Evolutionary conservation across 1,139 yeast genomes (phyloP).

Genomic region (Petasospora rhodanensis): DNA sequence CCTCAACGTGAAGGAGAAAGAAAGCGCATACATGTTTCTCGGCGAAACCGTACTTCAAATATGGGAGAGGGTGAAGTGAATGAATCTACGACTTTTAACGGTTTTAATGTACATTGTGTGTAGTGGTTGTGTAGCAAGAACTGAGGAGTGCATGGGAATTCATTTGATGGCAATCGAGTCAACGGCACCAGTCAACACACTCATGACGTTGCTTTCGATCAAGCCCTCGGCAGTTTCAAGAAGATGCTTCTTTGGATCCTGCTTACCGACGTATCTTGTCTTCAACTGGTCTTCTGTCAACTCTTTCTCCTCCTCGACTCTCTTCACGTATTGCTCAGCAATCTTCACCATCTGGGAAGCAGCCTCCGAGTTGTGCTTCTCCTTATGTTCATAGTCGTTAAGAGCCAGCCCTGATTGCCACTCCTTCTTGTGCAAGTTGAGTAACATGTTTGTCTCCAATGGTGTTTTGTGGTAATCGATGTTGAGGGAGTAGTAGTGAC

Average conservation of each 20-base stretch:
- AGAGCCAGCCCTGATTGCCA: slow-evolving; percentile 93
- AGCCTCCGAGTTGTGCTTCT: slow-evolving; percentile 67
- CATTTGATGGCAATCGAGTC: slow-evolving; percentile 79
- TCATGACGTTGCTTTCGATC: slow-evolving; percentile 85
- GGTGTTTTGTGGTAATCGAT: slow-evolving; percentile 93
- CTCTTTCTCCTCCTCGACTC: slow-evolving; percentile 92
- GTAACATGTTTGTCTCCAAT: slow-evolving; percentile 88
- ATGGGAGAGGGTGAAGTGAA: slow-evolving; percentile 43
- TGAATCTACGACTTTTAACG: no score
- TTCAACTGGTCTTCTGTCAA: slow-evolving; percentile 83
- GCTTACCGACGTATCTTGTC: slow-evolving; percentile 96
- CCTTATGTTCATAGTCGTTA: slow-evolving; percentile 74
- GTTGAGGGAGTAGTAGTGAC: slow-evolving; percentile 93
- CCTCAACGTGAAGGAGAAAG: slow-evolving; percentile 41
- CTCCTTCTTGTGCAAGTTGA: slow-evolving; percentile 89
- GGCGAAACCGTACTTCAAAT: slow-evolving; percentile 63
- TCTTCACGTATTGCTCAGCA: slow-evolving; percentile 83
- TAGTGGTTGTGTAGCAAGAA: no score
- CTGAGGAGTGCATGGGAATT: slow-evolving; percentile 1
- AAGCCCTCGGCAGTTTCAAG: slow-evolving; percentile 82
- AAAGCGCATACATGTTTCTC: slow-evolving; percentile 57
- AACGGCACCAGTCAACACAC: slow-evolving; percentile 82
- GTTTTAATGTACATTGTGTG: no score
- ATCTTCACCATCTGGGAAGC: slow-evolving; percentile 81
- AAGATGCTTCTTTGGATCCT: slow-evolving; percentile 97